Evolutionary conservation across 306 rosid genomes (phyloP).

Genomic region (Quercus bicolor): DNA sequence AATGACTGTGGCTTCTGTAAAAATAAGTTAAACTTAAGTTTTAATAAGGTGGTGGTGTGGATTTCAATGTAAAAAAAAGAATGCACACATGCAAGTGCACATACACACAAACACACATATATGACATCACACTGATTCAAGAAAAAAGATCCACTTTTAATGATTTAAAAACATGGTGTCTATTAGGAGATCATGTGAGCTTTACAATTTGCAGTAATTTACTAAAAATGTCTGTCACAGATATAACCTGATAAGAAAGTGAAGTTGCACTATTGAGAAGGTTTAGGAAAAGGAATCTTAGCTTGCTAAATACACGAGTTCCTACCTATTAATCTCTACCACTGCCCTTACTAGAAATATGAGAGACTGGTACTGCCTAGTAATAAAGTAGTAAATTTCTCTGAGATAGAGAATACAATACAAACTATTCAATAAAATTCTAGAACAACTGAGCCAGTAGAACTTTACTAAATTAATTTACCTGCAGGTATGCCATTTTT

Average conservation of each 20-base stretch:
- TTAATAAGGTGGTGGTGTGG: background rate
- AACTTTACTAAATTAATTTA: slow-evolving; percentile 20
- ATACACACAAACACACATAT: background rate
- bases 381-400: background rate
- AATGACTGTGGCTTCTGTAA: slow-evolving; percentile 68
- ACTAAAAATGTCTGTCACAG: background rate
- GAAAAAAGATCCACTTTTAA: background rate
- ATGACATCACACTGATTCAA: background rate
- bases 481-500: slow-evolving; percentile 65
- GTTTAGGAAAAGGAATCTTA: background rate
- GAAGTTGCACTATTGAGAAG: background rate
- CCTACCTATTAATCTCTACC: background rate
- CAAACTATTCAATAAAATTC: background rate
- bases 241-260: background rate
- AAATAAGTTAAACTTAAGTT: slow-evolving; percentile 19
- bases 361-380: background rate
- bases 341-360: background rate
- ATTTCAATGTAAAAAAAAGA: slow-evolving; percentile 14
- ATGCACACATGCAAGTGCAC: background rate
- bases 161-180: background rate
- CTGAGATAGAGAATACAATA: background rate
- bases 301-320: background rate
- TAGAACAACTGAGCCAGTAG: slow-evolving; percentile 2
- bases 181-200: background rate
- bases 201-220: background rate